Conservation (phyloP, 169 alveolate species). For the Amoebophrya sp. region DNA sequence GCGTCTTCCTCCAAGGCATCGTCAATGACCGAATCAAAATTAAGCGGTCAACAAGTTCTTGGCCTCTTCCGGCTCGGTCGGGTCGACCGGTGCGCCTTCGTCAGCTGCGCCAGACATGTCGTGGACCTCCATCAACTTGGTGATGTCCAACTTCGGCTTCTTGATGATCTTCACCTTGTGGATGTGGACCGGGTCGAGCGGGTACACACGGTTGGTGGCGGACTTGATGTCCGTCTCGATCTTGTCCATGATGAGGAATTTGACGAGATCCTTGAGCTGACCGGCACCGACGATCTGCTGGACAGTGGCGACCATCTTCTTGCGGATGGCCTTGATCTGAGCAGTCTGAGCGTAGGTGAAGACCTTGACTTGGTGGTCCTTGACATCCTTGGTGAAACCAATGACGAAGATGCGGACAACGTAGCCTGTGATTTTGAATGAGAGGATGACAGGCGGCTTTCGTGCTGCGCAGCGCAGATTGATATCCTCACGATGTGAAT, state of each 20-base stretch:
- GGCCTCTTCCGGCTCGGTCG: constrained; percentile 64
- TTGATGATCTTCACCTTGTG: constrained; percentile 89
- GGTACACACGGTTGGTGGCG: constrained; percentile 83
- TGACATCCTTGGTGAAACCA: constrained; percentile 82
- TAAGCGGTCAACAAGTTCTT: constrained; percentile 61
- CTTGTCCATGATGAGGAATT: constrained; percentile 80
- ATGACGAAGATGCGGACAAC: constrained; percentile 86
- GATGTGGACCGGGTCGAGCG: constrained; percentile 85
- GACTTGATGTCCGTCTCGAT: constrained; percentile 84
- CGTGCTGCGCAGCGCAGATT: no score
- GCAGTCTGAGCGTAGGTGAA: constrained; percentile 89
- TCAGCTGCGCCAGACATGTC: constrained; percentile 53
- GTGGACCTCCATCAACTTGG: constrained; percentile 80
- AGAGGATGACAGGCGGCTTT: no score
- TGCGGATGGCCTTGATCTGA: constrained; percentile 82
- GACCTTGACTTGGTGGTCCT: constrained; percentile 83
- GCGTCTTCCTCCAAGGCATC: no score
- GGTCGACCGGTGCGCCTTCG: constrained; percentile 38
- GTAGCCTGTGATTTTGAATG: constrained; percentile 60
- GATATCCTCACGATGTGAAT: no score
- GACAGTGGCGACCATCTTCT: constrained; percentile 86
- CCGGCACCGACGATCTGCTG: constrained; percentile 75
- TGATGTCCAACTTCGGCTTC: constrained; percentile 87
- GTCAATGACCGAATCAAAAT: not conserved
- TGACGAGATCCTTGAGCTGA: constrained; percentile 79